phyloP scores from a whole-genome alignment of 139 green algal genomes.

The Desmodesmus armatus region DNA sequence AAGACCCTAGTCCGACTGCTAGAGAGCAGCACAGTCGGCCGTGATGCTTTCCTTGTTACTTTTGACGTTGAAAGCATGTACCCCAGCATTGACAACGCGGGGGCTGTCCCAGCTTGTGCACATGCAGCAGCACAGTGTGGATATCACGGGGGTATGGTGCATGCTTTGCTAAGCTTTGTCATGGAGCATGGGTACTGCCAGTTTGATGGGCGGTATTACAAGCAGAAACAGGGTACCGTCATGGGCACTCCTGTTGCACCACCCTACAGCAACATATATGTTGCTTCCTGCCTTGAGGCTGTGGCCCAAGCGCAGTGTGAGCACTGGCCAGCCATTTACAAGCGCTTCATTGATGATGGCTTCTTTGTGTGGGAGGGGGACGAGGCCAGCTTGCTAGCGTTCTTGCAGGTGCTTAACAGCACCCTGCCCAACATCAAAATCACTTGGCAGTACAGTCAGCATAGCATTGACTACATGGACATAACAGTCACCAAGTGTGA shows the following conservation, averaged over 20 bases:
- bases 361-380: conserved; percentile 25
- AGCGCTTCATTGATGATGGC: conserved; percentile 27
- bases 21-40: neutral
- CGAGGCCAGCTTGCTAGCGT: neutral
- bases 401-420: conserved; percentile 8
- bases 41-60: conserved; percentile 15
- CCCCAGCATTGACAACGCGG: conserved; percentile 10
- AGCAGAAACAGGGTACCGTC: conserved; percentile 2
- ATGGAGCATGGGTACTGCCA: conserved; percentile 13
- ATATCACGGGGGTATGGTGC: neutral
- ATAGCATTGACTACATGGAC: conserved; percentile 21
- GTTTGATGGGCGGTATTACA: neutral
- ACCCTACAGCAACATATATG: conserved; percentile 3
- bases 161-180: neutral
- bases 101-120: neutral
- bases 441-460: conserved; percentile 10
- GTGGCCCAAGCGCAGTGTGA: neutral
- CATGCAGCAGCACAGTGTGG: neutral
- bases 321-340: conserved; percentile 6
- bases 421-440: neutral
- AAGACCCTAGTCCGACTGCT: conserved; percentile 12
- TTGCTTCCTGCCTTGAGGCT: neutral
- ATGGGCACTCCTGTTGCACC: conserved; percentile 20
- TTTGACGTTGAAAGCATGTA: conserved; percentile 27
- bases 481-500: conserved; percentile 16